Percentiles rank a stretch among this genome's conserved stretches.
phyloP scores from a whole-genome alignment of 768 basidiomycete species.

The Crepidotus variabilis region DNA sequence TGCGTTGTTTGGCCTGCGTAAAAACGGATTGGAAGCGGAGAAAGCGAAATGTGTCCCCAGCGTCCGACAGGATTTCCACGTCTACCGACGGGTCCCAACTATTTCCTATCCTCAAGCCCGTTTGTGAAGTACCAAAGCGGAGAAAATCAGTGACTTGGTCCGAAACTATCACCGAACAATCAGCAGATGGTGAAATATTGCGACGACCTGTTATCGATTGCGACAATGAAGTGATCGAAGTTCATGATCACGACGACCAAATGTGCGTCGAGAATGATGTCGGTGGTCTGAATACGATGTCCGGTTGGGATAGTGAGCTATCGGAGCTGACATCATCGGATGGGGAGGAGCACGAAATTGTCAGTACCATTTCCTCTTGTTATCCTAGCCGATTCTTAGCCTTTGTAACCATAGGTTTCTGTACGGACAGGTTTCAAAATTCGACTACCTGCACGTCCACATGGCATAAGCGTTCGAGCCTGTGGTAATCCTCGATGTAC shows the following conservation, averaged over 20 bases:
- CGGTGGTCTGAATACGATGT: conserved; percentile 2
- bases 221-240: background rate
- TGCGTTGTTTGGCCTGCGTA: conserved; percentile 14
- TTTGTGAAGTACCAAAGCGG: conserved; percentile 7
- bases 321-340: conserved; percentile 25
- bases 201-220: background rate
- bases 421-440: conserved; percentile 25
- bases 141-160: conserved; percentile 34
- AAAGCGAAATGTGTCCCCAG: background rate
- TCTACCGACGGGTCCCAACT: background rate
- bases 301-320: conserved; percentile 32
- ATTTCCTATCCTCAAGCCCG: background rate
- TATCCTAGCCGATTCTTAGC: background rate
- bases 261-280: background rate
- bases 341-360: conserved; percentile 16
- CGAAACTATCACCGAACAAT: conserved; percentile 15
- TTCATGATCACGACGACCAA: background rate
- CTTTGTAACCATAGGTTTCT: background rate
- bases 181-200: background rate
- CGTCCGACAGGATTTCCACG: background rate
- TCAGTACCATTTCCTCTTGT: background rate
- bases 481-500: conserved; percentile 33
- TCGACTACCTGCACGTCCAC: conserved; percentile 27
- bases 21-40: conserved; percentile 13
- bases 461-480: conserved; percentile 2